Evolutionary conservation across 352 stramenopile species (phyloP).

Genomic region (Halophytophthora batemanensis): DNA sequence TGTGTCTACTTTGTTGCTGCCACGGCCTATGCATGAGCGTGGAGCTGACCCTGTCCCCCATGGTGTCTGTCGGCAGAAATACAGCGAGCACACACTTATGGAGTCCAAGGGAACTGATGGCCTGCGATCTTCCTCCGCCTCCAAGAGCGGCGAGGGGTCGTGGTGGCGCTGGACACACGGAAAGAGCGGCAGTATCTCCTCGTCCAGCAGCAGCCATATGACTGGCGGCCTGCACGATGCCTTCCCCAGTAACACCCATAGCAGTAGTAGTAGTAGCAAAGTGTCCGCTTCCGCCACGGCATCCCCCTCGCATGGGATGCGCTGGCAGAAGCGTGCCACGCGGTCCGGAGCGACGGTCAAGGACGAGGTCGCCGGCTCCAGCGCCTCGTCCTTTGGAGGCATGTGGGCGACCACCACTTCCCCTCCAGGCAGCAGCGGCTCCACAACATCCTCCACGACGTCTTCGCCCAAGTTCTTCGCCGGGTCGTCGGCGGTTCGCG

Average conservation of each 20-base stretch:
- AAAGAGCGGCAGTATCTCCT: slow-evolving; percentile 64
- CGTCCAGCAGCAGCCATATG: slow-evolving; percentile 26
- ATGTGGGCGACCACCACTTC: slow-evolving; percentile 15
- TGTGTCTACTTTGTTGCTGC: no score
- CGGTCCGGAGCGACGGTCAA: slow-evolving; percentile 12
- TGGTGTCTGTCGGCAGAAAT: neutral
- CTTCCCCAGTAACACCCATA: slow-evolving; percentile 19
- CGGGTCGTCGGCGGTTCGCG: slow-evolving; percentile 6
- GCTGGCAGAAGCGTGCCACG: slow-evolving; percentile 46
- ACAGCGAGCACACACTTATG: slow-evolving; percentile 20
- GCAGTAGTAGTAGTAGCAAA: slow-evolving; percentile 19
- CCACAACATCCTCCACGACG: slow-evolving; percentile 5
- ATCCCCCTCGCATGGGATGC: slow-evolving; percentile 25
- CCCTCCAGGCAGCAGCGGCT: slow-evolving; percentile 4
- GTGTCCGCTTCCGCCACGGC: slow-evolving; percentile 3
- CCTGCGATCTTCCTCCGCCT: slow-evolving; percentile 11
- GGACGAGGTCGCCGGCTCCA: slow-evolving; percentile 3
- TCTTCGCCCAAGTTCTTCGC: slow-evolving; percentile 28
- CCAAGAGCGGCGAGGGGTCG: slow-evolving; percentile 25
- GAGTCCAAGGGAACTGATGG: slow-evolving; percentile 31
- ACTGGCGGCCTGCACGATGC: slow-evolving; percentile 17
- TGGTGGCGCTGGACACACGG: slow-evolving; percentile 82
- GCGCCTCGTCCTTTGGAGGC: neutral
- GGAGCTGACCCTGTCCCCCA: no score
- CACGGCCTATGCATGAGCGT: no score